Base-by-base conservation (phyloP, 768 basidiomycete genomes). In the Russula vinacea region DNA sequence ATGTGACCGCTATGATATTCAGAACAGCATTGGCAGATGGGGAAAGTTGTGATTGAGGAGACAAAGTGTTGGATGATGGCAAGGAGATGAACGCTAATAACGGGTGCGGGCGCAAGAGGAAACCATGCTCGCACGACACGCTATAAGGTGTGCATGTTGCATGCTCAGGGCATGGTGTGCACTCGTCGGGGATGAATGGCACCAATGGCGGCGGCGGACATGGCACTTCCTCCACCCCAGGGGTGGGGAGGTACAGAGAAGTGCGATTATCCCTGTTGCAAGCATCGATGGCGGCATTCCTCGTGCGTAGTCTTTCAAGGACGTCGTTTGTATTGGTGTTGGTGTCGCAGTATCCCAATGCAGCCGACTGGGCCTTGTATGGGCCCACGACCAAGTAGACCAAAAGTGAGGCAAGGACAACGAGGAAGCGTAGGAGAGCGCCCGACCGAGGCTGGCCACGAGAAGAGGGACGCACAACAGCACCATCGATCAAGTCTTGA, bases 311-410 rank as follows among this genome's bases (percentile, higher is more conserved):
- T 16, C 73, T 75, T 62, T 83, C 82, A 56, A 92, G 74, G 3
- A 77, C 76, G 26, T 69, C 73, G 72, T 88, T 94, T 33, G 85
- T 87, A 67, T 78, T 76, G 61, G 73, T 82, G 22, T 83, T 87
- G 40, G 81, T 74, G 66, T 90, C 84, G 71, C 92, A 94, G 74
- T 84, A 94, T 5, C 92, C 92, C 68, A 94, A 85, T 13, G 79
- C 73, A 2, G 85, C 77, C 6, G 91, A 91, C 68, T 88, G 84
- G 14, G 68, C 64, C 75, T 91, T 92, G 78, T 84, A 89, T 19
- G 78, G 78, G 69, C 68, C 33, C 24, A 64, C 57, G 10, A 65
- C 59, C 26, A 69, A 26, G 37, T 74, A 67, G 19, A 74, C 71
- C 26, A 80, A 62, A 11, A 77, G 64, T 33, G 80, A 65, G 6